Evolutionary conservation across 2,329 filamentous ascomycete species (phyloP).

Genomic region (Paracoccidioides brasiliensis): DNA sequence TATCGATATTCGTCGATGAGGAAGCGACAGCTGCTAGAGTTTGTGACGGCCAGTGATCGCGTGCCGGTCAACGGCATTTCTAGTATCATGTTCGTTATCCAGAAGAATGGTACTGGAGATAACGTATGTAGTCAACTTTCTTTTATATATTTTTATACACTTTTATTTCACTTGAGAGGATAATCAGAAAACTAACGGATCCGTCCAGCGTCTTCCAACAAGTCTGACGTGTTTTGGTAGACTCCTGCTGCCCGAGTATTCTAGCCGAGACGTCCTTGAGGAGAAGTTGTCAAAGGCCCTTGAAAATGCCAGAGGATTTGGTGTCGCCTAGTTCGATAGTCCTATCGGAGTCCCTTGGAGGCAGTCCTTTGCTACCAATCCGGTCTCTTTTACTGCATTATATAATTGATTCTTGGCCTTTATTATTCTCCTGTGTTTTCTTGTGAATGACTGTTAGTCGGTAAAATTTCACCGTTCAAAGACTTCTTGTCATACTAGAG

Average conservation of each 20-base stretch:
- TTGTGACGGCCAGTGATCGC: slow-evolving; percentile 85
- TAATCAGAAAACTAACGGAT: neutral
- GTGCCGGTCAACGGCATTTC: slow-evolving; percentile 76
- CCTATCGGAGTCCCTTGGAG: no score
- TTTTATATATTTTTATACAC: neutral
- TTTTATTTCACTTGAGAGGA: neutral
- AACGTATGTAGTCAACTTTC: slow-evolving; percentile 22
- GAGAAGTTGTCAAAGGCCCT: slow-evolving; percentile 73
- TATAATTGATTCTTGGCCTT: neutral
- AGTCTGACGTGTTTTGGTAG: slow-evolving; percentile 91
- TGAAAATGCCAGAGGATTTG: slow-evolving; percentile 80
- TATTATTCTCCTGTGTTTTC: neutral
- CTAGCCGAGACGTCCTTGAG: slow-evolving; percentile 52
- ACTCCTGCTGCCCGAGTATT: slow-evolving; percentile 73
- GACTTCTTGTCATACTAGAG: no score
- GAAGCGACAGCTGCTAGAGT: slow-evolving; percentile 69
- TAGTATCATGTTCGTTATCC: slow-evolving; percentile 71
- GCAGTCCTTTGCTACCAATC: no score
- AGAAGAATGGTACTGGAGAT: slow-evolving; percentile 57
- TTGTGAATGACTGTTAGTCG: neutral
- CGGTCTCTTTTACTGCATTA: neutral
- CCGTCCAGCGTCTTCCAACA: slow-evolving; percentile 50
- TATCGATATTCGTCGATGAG: slow-evolving; percentile 49
- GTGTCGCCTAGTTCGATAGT: slow-evolving; percentile 47
- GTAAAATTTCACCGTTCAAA: neutral